phyloP scores from a whole-genome alignment of 202 grass and related monocot genomes.

The Setaria italica region DNA sequence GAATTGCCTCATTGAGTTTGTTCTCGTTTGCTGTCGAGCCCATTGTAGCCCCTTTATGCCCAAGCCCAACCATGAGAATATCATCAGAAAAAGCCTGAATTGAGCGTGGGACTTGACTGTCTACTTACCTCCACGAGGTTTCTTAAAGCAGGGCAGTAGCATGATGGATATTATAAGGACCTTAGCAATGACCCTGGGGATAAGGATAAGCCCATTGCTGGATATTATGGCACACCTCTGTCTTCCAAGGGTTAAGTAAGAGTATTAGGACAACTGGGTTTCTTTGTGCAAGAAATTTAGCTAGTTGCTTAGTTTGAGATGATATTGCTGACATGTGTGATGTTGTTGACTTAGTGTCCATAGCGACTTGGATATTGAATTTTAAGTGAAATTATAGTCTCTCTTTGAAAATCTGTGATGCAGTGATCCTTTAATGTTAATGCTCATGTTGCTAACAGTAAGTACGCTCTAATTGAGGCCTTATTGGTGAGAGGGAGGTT shows the following conservation, averaged over 20 bases:
- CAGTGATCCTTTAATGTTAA: not conserved
- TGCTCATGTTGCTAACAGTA: not conserved
- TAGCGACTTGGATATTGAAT: not conserved
- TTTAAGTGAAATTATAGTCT: not conserved
- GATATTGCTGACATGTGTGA: not conserved
- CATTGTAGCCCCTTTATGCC: not conserved
- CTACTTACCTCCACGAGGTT: not conserved
- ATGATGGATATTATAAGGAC: not conserved
- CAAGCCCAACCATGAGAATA: not conserved
- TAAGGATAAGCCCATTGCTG: not conserved
- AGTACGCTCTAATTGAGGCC: not conserved
- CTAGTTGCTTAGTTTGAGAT: not conserved
- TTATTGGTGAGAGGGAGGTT: not conserved
- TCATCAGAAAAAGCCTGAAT: not conserved
- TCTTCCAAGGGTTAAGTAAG: not conserved
- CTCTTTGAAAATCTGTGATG: not conserved
- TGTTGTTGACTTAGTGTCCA: not conserved
- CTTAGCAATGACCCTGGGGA: too few species aligned
- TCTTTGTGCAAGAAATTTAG: conserved; percentile 2
- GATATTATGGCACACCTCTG: not conserved
- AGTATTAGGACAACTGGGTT: not conserved
- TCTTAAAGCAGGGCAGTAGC: not conserved
- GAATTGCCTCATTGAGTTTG: not conserved
- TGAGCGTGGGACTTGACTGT: not conserved
- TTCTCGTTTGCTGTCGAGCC: not conserved